Conservation (phyloP, 495 filamentous ascomycete species). For the Xylaria palmicola region DNA sequence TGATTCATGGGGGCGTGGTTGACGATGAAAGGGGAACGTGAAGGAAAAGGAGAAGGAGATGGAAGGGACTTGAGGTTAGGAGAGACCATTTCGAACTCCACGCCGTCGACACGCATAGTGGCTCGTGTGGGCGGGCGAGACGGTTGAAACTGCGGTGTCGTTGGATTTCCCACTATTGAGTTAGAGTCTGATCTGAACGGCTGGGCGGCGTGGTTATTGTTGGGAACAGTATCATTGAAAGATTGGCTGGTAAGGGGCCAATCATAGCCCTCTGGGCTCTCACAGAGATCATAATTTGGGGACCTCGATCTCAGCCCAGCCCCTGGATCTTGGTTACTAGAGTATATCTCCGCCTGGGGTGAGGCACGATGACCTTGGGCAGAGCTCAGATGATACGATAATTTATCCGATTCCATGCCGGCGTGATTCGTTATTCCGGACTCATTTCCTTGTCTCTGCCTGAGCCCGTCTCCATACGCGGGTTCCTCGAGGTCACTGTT, state of each 20-base stretch:
- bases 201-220: too few relatives aligned
- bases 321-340: background rate
- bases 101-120: background rate
- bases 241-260: too few relatives aligned
- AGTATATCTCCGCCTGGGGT: too few relatives aligned
- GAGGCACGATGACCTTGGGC: background rate
- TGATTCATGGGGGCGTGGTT: too few relatives aligned
- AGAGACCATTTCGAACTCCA: background rate
- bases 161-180: background rate
- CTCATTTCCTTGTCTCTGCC: background rate
- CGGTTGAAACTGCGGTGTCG: background rate
- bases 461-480: background rate
- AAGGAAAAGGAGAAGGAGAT: too few relatives aligned
- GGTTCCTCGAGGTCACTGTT: too few relatives aligned
- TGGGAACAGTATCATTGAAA: too few relatives aligned
- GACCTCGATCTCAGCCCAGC: too few relatives aligned
- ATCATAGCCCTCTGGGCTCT: background rate
- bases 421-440: background rate
- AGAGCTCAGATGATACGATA: slow-evolving; percentile 9
- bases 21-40: too few relatives aligned
- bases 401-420: background rate
- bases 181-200: too few relatives aligned
- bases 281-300: background rate
- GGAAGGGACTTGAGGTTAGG: background rate
- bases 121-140: background rate